Evolutionary conservation across 2,329 filamentous ascomycete genomes (phyloP).

Genomic region (Colletotrichum shisoi): DNA sequence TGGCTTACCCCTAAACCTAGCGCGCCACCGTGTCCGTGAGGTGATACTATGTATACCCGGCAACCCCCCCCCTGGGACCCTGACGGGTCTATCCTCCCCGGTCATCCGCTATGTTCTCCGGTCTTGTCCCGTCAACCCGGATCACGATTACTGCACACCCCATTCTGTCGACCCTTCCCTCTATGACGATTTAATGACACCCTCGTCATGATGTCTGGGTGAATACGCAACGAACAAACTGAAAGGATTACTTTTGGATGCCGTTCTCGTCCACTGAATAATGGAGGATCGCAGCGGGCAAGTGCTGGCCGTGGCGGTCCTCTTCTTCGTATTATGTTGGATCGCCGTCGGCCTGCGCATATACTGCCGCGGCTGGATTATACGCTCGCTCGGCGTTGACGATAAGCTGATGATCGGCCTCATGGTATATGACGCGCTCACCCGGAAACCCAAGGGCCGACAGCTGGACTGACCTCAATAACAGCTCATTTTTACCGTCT

Average conservation of each 20-base stretch:
- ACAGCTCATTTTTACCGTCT: slow-evolving; percentile 42
- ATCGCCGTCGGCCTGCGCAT: slow-evolving; percentile 45
- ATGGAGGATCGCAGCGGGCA: slow-evolving; percentile 42
- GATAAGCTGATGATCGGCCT: slow-evolving; percentile 48
- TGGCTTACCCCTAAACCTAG: slow-evolving; percentile 31
- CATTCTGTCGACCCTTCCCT: slow-evolving; percentile 2
- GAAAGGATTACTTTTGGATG: slow-evolving; percentile 21
- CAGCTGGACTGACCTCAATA: slow-evolving; percentile 21
- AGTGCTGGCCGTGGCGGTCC: slow-evolving; percentile 43
- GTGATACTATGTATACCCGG: slow-evolving; percentile 31
- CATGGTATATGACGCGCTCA: slow-evolving; percentile 41
- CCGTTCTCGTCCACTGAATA: slow-evolving; percentile 10
- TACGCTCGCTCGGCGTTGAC: slow-evolving; percentile 47
- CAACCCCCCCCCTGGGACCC: slow-evolving; percentile 26
- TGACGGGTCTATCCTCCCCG: slow-evolving; percentile 5
- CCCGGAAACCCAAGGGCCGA: background rate
- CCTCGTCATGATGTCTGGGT: slow-evolving; percentile 26
- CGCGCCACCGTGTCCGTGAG: slow-evolving; percentile 7
- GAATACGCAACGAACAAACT: slow-evolving; percentile 11
- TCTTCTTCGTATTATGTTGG: slow-evolving; percentile 49
- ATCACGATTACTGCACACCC: slow-evolving; percentile 24
- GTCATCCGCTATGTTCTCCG: slow-evolving; percentile 3
- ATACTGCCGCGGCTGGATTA: slow-evolving; percentile 47
- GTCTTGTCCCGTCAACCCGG: slow-evolving; percentile 20
- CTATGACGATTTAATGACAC: slow-evolving; percentile 8